Percentiles rank a stretch among this genome's conserved stretches.
Evolutionary conservation across 2,329 filamentous ascomycete species (phyloP).

Genomic region (Domatiomyces catenatus): DNA sequence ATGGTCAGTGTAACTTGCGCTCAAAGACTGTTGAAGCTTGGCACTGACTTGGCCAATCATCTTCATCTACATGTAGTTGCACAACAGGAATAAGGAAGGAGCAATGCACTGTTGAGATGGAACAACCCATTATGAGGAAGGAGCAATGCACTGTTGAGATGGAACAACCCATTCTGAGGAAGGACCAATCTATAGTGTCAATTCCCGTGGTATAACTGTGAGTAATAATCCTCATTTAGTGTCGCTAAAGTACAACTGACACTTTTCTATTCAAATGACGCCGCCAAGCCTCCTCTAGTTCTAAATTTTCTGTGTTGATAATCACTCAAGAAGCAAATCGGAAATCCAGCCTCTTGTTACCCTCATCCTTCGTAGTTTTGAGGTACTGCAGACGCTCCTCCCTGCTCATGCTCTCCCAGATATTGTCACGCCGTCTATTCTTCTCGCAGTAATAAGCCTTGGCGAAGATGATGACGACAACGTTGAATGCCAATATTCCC

Average conservation of each 20-base stretch:
- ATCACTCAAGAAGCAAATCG: slow-evolving; percentile 32
- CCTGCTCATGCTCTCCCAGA: slow-evolving; percentile 28
- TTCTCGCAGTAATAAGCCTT: slow-evolving; percentile 27
- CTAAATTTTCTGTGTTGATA: background rate
- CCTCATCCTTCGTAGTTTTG: slow-evolving; percentile 36
- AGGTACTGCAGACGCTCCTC: slow-evolving; percentile 36
- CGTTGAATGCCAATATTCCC: slow-evolving; percentile 33
- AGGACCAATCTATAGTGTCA: too few relatives aligned
- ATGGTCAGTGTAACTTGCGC: background rate
- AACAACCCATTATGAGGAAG: too few relatives aligned
- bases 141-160: too few relatives aligned
- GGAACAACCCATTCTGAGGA: too few relatives aligned
- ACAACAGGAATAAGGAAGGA: too few relatives aligned
- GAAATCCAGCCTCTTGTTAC: slow-evolving; percentile 41
- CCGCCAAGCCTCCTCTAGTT: background rate
- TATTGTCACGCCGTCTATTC: slow-evolving; percentile 22
- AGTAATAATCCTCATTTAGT: too few relatives aligned
- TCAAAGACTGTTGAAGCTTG: background rate
- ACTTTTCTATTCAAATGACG: background rate
- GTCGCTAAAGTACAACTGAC: background rate
- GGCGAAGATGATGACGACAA: slow-evolving; percentile 34
- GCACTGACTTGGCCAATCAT: background rate
- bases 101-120: too few relatives aligned
- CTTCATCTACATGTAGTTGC: too few relatives aligned
- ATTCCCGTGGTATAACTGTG: too few relatives aligned